phyloP scores from a whole-genome alignment of 495 filamentous ascomycete genomes.

The Talaromyces liani region DNA sequence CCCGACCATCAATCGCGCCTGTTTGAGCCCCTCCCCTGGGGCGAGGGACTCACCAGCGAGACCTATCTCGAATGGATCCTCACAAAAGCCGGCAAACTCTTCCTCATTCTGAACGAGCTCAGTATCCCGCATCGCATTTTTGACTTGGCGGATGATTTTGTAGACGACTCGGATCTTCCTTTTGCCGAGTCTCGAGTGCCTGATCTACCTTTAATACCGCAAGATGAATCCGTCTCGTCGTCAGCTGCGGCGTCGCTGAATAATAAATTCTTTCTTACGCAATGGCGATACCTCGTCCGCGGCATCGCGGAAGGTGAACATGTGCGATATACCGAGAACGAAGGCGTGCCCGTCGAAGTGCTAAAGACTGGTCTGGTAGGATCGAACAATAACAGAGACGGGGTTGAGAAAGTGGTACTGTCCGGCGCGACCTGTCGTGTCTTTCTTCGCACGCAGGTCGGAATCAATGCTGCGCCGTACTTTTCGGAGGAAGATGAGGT shows the following conservation, averaged over 20 bases:
- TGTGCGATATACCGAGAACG: slow-evolving; percentile 65
- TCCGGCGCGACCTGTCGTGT: slow-evolving; percentile 34
- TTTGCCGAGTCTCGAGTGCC: slow-evolving; percentile 64
- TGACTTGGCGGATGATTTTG: slow-evolving; percentile 73
- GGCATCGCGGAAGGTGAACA: slow-evolving; percentile 64
- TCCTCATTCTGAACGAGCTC: slow-evolving; percentile 73
- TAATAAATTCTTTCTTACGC: slow-evolving; percentile 68
- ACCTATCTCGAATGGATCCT: slow-evolving; percentile 94
- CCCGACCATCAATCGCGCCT: slow-evolving; percentile 57
- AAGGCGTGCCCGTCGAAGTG: slow-evolving; percentile 72
- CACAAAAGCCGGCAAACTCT: slow-evolving; percentile 67
- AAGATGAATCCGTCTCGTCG: slow-evolving; percentile 15
- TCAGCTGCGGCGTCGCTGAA: slow-evolving; percentile 51
- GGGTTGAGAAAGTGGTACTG: slow-evolving; percentile 63
- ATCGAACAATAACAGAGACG: slow-evolving; percentile 37
- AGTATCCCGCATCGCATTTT: slow-evolving; percentile 83
- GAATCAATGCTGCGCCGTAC: slow-evolving; percentile 50
- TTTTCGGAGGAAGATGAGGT: slow-evolving; percentile 60
- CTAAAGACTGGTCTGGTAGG: slow-evolving; percentile 45
- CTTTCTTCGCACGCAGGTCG: slow-evolving; percentile 65
- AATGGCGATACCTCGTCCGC: slow-evolving; percentile 74
- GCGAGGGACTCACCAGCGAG: slow-evolving; percentile 81
- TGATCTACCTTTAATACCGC: slow-evolving; percentile 55
- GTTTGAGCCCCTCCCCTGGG: slow-evolving; percentile 66
- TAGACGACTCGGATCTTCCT: slow-evolving; percentile 85